A percentile compares a stretch with the other conserved stretches of the same genome.
Evolutionary conservation across 805 yeast species (phyloP).

Genomic region (Kazachstania kunashirensis): DNA sequence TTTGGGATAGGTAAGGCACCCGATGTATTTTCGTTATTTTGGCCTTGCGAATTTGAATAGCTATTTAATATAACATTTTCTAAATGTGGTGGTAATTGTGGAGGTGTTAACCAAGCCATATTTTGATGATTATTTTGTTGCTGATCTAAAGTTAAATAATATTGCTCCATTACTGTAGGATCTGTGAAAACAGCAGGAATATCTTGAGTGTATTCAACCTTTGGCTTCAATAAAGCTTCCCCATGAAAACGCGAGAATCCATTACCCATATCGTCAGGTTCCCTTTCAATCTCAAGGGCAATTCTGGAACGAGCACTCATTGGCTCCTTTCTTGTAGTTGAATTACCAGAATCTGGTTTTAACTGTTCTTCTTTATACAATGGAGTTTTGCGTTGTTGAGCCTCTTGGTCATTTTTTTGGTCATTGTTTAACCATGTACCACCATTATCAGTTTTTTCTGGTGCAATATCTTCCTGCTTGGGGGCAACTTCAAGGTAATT

Average conservation of each 20-base stretch:
- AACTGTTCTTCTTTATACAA: constrained; percentile 6
- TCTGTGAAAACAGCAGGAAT: constrained; percentile 81
- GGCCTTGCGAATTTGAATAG: constrained; percentile 33
- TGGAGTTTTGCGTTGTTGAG: constrained; percentile 2
- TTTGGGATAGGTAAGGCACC: constrained; percentile 91
- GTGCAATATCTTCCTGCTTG: constrained; percentile 21
- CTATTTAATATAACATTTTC: constrained; percentile 87
- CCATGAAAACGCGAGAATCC: constrained; percentile 73
- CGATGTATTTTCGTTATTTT: constrained; percentile 54
- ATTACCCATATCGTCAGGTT: constrained; percentile 63
- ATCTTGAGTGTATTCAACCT: constrained; percentile 44
- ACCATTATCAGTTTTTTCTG: neutral
- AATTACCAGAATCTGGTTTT: neutral
- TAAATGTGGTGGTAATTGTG: constrained; percentile 92
- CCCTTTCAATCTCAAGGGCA: constrained; percentile 30
- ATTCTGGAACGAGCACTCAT: constrained; percentile 44
- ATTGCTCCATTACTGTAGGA: constrained; percentile 80
- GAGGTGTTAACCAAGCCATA: constrained; percentile 72
- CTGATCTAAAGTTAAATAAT: constrained; percentile 66
- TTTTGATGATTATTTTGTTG: constrained; percentile 50
- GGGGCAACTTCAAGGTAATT: constrained; percentile 67
- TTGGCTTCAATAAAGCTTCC: constrained; percentile 32
- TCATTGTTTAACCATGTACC: constrained; percentile 1
- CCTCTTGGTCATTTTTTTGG: constrained; percentile 5
- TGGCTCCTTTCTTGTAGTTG: constrained; percentile 8